phyloP scores from a whole-genome alignment of 139 green algal species.

The Spirogloea muscicola region DNA sequence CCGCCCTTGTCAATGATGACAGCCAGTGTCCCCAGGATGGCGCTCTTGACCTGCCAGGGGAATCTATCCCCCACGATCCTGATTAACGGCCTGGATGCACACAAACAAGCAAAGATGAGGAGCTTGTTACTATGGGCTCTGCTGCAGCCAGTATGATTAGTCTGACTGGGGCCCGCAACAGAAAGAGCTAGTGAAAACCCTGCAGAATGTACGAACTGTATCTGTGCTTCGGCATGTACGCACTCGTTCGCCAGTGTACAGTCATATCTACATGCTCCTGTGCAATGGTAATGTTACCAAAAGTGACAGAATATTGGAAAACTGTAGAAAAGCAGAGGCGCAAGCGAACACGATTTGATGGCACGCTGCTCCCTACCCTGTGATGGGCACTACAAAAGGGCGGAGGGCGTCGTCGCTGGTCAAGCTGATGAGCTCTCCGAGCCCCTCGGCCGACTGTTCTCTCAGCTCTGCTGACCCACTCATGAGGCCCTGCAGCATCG shows the following conservation, averaged over 20 bases:
- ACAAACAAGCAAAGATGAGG: not conserved
- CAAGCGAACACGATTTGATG: no score
- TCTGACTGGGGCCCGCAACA: no score
- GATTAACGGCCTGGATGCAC: slow-evolving; percentile 93
- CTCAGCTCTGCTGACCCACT: slow-evolving; percentile 49
- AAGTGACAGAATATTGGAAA: no score
- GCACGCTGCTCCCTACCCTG: no score
- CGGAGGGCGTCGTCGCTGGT: slow-evolving; percentile 72
- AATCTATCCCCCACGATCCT: slow-evolving; percentile 86
- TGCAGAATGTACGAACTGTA: no score
- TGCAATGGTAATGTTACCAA: no score
- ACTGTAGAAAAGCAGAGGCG: slow-evolving; percentile 14
- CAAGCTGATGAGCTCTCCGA: slow-evolving; percentile 83
- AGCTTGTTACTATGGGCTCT: no score
- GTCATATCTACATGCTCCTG: no score
- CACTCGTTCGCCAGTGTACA: no score
- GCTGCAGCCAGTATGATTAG: no score
- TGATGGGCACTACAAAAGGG: slow-evolving; percentile 88
- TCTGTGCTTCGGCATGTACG: no score
- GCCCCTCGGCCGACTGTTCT: slow-evolving; percentile 81
- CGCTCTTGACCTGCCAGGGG: slow-evolving; percentile 70
- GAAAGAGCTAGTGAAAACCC: no score
- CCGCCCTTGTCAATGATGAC: slow-evolving; percentile 81
- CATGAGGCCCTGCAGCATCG: slow-evolving; percentile 39
- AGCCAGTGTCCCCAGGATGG: slow-evolving; percentile 84